Conservation (phyloP, 192 early-diverging fungal species). For the Backusella morwellensis region DNA sequence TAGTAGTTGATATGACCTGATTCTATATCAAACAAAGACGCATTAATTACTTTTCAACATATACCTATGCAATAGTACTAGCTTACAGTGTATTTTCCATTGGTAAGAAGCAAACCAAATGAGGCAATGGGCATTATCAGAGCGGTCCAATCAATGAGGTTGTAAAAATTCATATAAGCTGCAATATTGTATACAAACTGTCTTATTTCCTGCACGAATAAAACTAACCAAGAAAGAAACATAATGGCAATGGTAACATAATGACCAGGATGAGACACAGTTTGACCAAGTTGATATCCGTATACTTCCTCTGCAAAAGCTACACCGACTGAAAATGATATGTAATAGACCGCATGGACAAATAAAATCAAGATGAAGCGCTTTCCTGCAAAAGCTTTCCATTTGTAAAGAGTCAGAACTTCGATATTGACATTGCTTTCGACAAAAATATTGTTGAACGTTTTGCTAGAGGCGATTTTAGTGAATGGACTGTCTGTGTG, state of each 20-base stretch:
- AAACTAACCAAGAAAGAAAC: neutral
- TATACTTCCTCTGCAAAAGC: neutral
- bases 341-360: neutral
- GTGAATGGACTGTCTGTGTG: neutral
- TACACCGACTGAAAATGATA: neutral
- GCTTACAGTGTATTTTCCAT: neutral
- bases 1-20: neutral
- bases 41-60: no score
- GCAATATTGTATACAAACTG: neutral
- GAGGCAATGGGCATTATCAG: neutral
- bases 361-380: neutral
- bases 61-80: neutral
- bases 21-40: neutral
- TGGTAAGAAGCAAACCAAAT: neutral
- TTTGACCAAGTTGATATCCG: neutral
- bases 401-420: slow-evolving; percentile 1
- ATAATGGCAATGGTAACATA: neutral
- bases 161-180: neutral
- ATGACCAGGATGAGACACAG: neutral
- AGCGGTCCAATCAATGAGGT: neutral
- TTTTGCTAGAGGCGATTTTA: neutral
- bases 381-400: neutral
- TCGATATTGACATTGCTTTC: neutral
- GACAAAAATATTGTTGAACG: neutral
- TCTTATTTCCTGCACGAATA: neutral